Percentiles rank a stretch among this genome's conserved stretches.
phyloP scores from a whole-genome alignment of 164 flowering plant genomes.

The Buxus sempervirens region DNA sequence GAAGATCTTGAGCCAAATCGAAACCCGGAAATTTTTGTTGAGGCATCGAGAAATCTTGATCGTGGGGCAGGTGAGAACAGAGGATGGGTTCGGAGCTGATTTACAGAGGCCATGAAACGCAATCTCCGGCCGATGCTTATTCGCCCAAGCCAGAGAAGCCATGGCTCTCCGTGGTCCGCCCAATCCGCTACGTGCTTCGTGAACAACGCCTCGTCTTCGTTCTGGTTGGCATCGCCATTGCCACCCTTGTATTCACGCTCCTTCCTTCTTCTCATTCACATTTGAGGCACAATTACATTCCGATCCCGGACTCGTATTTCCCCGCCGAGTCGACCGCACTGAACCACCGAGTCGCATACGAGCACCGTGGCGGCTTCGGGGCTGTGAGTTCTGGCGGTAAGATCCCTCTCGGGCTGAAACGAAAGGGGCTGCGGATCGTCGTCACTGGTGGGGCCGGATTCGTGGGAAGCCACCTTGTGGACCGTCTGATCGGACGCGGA shows the following conservation, averaged over 20 bases:
- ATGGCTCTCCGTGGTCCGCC: constrained; percentile 41
- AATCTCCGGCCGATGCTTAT: constrained; percentile 35
- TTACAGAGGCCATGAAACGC: constrained; percentile 61
- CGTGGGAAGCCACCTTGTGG: constrained; percentile 89
- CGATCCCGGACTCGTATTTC: constrained; percentile 21
- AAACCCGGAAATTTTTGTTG: neutral
- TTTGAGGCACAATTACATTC: neutral
- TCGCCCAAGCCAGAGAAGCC: constrained; percentile 67
- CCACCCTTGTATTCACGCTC: constrained; percentile 57
- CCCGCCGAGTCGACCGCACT: constrained; percentile 6
- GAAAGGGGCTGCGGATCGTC: constrained; percentile 71
- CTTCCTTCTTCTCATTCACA: constrained; percentile 26
- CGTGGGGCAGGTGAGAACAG: neutral
- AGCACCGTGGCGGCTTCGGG: constrained; percentile 23
- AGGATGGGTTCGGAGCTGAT: constrained; percentile 45
- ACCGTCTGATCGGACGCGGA: constrained; percentile 71
- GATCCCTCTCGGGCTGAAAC: constrained; percentile 71
- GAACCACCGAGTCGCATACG: constrained; percentile 2
- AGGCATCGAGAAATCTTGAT: neutral
- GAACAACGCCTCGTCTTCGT: constrained; percentile 74
- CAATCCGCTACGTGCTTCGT: constrained; percentile 63
- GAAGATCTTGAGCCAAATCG: no score
- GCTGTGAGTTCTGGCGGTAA: constrained; percentile 43
- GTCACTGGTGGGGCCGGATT: constrained; percentile 96
- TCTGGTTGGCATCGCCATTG: constrained; percentile 64